A percentile compares a stretch with the other conserved stretches of the same genome.
phyloP scores from a whole-genome alignment of 768 basidiomycete species.

The Naganishia friedmannii region DNA sequence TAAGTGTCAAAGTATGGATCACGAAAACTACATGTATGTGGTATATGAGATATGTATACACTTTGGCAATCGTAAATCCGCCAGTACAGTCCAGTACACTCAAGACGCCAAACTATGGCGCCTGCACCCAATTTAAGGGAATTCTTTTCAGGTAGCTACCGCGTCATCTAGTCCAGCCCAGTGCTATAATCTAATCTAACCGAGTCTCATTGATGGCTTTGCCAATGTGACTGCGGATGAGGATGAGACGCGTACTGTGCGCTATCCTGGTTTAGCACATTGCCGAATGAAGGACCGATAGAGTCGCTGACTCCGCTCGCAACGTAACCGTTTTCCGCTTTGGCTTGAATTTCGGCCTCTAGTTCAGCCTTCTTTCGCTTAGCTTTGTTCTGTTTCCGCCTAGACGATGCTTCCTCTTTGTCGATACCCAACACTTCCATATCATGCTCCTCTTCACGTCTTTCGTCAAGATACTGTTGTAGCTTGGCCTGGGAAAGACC shows the following conservation, averaged over 20 bases:
- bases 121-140: too few relatives aligned
- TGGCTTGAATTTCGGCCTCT: conserved; percentile 19
- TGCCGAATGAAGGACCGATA: not conserved
- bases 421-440: conserved; percentile 15
- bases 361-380: conserved; percentile 21
- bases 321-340: conserved; percentile 22
- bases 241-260: not conserved
- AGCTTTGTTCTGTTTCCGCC: conserved; percentile 19
- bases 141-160: too few relatives aligned
- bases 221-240: conserved; percentile 11
- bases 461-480: conserved; percentile 17
- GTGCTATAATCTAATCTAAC: too few relatives aligned
- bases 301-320: conserved; percentile 4
- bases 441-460: conserved; percentile 17
- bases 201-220: not conserved
- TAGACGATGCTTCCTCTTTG: conserved; percentile 14
- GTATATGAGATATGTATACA: not conserved
- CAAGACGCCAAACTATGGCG: too few relatives aligned
- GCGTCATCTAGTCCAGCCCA: too few relatives aligned
- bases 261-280: conserved; percentile 8
- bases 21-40: not conserved
- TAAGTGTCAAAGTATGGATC: not conserved
- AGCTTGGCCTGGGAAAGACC: conserved; percentile 26
- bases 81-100: not conserved
- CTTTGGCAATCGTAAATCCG: not conserved